Evolutionary conservation across 2,329 filamentous ascomycete species (phyloP), one percentile per base, ranked within the genome.

Genomic region (Orbilia oligospora): DNA sequence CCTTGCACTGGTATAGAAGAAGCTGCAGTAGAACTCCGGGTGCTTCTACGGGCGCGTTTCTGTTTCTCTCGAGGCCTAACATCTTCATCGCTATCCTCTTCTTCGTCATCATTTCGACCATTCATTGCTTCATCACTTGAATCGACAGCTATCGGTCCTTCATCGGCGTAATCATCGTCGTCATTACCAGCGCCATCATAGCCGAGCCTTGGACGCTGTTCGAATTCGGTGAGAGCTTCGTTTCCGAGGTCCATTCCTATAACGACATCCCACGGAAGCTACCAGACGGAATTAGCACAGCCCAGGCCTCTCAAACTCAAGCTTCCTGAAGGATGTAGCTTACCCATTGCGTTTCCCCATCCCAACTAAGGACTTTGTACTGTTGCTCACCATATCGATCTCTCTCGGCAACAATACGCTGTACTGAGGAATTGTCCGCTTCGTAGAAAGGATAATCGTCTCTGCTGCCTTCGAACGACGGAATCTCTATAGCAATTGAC

Each of bases 161-260:
- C 65, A 1, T 66, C 72, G 16, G 55, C 33, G 18, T 55, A 55
- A 9, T 72, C 18, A n/a, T 71, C 49, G 24, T 72, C 68, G 27
- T 64, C 51, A 22, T 68, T 51, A 41, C 6, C 5, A 14, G 46
- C 63, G 36, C 55, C 53, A 30, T 71, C 73, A 38, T 49, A 41
- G n/a, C 49, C 46, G 20, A 18, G 8, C 24, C 48, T 44, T 2
- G 58, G 69, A 5, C 70, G 49, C 22, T 55, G 72, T 18, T 78
- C 75, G 20, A 72, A 78, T 64, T 72, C 46, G 5, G 24, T 65
- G 14, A 78, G 46, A 10, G 63, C 68, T 41, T 71, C 56, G 20
- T 78, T 64, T 2, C 75, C 75, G 49, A 64, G 58, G 44, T 78
- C 68, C 55, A 78, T 41, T 20, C 75, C 68, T n/a, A 78, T 78